phyloP scores from a whole-genome alignment of 2,329 filamentous ascomycete species.

The Ceratocystis variospora region DNA sequence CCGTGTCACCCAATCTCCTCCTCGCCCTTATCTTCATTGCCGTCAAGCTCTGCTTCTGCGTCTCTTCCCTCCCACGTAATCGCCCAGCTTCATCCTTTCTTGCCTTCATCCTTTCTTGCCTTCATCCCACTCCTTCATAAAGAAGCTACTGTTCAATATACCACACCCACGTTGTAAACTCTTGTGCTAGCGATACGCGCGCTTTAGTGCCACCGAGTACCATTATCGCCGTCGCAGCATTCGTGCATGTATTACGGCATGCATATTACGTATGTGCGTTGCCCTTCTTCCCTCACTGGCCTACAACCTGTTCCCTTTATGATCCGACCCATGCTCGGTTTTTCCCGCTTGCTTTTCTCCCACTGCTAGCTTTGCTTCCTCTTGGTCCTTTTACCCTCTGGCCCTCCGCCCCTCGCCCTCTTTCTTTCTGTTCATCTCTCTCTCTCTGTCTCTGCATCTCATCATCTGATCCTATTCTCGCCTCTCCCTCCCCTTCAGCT shows the following conservation, averaged over 20 bases:
- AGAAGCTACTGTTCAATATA: neutral
- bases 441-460: neutral
- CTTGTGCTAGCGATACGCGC: neutral
- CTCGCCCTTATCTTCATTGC: no score
- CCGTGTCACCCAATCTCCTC: no score
- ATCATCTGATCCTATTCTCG: neutral
- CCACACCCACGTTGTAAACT: neutral
- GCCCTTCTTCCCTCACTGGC: neutral
- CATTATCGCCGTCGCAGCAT: neutral
- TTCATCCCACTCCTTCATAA: neutral
- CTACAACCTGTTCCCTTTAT: neutral
- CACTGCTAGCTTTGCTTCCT: neutral
- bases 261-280: neutral
- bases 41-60: neutral
- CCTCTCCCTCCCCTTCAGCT: neutral
- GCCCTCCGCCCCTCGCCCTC: neutral
- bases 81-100: neutral
- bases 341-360: conserved; percentile 8
- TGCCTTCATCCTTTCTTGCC: neutral
- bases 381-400: neutral
- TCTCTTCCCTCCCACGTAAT: neutral
- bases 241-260: conserved; percentile 1
- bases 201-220: neutral
- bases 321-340: neutral
- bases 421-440: neutral